Percentiles rank a stretch among this genome's conserved stretches.
Evolutionary conservation across 2,329 filamentous ascomycete genomes (phyloP).

Genomic region (Trichoderma sp.): DNA sequence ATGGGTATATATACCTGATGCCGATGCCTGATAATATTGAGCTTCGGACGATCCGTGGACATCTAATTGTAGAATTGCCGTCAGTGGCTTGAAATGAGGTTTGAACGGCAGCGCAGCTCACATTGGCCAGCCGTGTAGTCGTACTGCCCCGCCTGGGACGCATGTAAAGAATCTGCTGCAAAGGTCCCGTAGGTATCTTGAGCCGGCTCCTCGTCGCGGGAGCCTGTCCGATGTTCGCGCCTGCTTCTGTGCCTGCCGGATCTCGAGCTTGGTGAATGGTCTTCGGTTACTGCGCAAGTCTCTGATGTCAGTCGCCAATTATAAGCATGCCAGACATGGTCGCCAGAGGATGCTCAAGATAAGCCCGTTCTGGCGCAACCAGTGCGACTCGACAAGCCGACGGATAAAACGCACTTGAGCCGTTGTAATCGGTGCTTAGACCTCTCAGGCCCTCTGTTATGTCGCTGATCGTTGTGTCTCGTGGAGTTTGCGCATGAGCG

Average conservation of each 20-base stretch:
- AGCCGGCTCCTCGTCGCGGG: constrained; percentile 22
- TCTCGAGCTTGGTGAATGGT: constrained; percentile 22
- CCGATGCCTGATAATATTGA: constrained; percentile 24
- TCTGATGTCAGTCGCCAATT: constrained; percentile 13
- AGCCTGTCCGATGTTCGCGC: constrained; percentile 28
- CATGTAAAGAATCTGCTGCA: constrained; percentile 17
- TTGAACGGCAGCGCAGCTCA: constrained; percentile 20
- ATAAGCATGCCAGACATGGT: neutral
- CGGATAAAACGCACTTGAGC: constrained; percentile 26
- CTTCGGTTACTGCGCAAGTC: constrained; percentile 19
- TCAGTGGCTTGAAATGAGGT: constrained; percentile 17
- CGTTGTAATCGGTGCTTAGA: constrained; percentile 23
- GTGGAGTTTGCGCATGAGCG: constrained; percentile 28
- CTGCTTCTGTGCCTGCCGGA: constrained; percentile 28
- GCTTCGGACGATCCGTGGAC: constrained; percentile 26
- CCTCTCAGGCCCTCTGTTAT: constrained; percentile 25
- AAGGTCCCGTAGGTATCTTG: constrained; percentile 24
- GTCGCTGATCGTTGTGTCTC: constrained; percentile 28
- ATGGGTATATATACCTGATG: constrained; percentile 26
- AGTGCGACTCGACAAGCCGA: neutral
- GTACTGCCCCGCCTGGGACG: constrained; percentile 24
- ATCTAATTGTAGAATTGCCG: constrained; percentile 19
- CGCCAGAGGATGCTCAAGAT: neutral
- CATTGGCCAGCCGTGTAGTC: constrained; percentile 27
- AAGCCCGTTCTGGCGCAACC: constrained; percentile 1